Evolutionary conservation across 73 alveolate species (phyloP), one percentile per base, ranked within the genome.

Genomic region (Paramecium sexaurelia): DNA sequence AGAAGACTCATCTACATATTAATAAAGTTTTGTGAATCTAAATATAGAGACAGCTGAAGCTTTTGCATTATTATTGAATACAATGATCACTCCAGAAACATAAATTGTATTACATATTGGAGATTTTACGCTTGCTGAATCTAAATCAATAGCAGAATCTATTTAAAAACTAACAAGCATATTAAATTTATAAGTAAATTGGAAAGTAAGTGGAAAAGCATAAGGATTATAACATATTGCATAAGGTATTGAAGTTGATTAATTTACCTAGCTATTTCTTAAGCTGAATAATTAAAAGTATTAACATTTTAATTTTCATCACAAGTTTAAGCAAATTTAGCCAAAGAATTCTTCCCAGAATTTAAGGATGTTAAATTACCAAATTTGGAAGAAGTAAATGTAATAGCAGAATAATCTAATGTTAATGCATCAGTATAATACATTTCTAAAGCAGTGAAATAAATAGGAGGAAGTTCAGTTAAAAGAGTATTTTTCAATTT

Each of bases 71-170:
- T 37, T 71, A 37, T 37, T 71, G 11, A 71, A 71, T 36, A 71
- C 57, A 9, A 71, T 71, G 86, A 71, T 71, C 5, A 71, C 86
- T 15, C 32, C 86, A 71, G 57, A 71, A 35, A 71, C 86, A 10
- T 11, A 32, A 71, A 36, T 71, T 11, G 35, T 71, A 19, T 33
- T 71, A 0, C 55, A 71, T 19, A 40, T 71, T n/a, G 55, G 56
- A 35, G 56, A 71, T 33, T 71, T 35, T n/a, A 71, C 57, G 5
- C 11, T 2, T 33, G 51, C 55, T 9, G 86, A 71, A 13, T 71
- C 57, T 4, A 35, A 71, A 71, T 71, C 86, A n/a, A 71, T 71
- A 33, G 86, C 66, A 71, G 55, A 33, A 71, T 71, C 86, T 11
- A n/a, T 71, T 3, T 27, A 33, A 36, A 71, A 36, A 35, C 13